A percentile compares a stretch with the other conserved stretches of the same genome.
Evolutionary conservation across 768 basidiomycete genomes (phyloP).

Genomic region (Serendipita sp.): DNA sequence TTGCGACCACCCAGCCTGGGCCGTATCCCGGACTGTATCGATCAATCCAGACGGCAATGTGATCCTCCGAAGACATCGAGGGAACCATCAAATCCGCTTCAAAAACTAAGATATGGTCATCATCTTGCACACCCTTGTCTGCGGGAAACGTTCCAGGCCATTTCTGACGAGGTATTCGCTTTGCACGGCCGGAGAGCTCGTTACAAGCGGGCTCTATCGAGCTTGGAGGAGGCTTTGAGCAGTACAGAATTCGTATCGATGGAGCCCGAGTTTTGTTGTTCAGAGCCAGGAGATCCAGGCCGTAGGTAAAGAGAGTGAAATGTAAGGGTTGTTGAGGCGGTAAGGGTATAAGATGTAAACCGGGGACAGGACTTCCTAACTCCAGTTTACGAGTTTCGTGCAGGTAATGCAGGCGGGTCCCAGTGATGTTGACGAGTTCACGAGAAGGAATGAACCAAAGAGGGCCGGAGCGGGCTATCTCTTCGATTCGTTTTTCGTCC

Average conservation of each 20-base stretch:
- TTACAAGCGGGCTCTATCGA: neutral
- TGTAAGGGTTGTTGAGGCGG: neutral
- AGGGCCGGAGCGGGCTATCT: neutral
- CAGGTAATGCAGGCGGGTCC: neutral
- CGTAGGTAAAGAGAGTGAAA: neutral
- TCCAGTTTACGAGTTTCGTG: neutral
- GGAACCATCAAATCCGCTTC: neutral
- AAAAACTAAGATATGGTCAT: neutral
- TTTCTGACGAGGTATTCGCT: neutral
- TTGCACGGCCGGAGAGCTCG: neutral
- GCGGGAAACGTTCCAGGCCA: neutral
- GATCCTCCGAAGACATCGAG: neutral
- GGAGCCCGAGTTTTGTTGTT: neutral
- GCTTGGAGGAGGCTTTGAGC: neutral
- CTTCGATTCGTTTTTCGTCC: neutral
- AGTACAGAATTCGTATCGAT: neutral
- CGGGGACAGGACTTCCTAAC: slow-evolving; percentile 13
- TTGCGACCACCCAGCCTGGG: slow-evolving; percentile 36
- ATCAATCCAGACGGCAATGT: neutral
- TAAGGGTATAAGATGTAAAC: slow-evolving; percentile 24
- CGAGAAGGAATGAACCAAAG: neutral
- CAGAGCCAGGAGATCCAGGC: neutral
- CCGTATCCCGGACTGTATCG: neutral
- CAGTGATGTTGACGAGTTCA: neutral
- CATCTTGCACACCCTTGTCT: neutral